Base-by-base conservation (phyloP, 441 rosid species). In the Daphne laureola region DNA sequence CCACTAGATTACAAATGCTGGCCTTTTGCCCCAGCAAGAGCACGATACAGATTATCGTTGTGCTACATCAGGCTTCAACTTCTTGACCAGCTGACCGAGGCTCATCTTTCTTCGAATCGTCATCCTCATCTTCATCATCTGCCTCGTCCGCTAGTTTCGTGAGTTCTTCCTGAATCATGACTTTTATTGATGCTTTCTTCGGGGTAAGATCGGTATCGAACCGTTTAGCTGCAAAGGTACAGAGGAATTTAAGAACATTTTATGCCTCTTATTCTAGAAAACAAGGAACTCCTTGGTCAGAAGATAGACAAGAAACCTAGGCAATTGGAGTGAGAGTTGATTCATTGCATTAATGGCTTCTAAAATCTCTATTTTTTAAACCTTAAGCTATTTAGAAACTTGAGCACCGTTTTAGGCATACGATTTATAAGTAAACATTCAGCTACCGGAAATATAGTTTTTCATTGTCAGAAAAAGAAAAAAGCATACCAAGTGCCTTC, bases 111-210 rank as follows among this genome's bases (percentile, higher is more conserved):
- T 64, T 84, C 0, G 74, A 78, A 12, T 80, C 82, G 0, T 64
- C 87, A 47, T 82, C 96, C 12, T 68, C 93, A 0, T 75, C 90
- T 16, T 84, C 95, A 14, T 86, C 83, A 0, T 82, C 91, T 0
- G 68, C 93, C 47, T 82, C 96, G 5, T 84, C 92, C 3, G 96
- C 97, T 57, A 92, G 70, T 72, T 89, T 92, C 11, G 88, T 81
- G 49, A 92, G 97, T 73, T 92, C 98, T 14, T 79, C 94, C 66
- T 89, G 97, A 59, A 89, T 86, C 78, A 89, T 80, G 25, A 70
- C 43, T 79, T 92, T 92, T 69, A 92, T 80, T 2, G 82, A 72
- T 21, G 94, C 67, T 73, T 84, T 92, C 60, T 81, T 89, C 11
- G 73, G 60, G 17, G 77, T 61, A 42, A 89, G 86, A 67, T 81